Evolutionary conservation across 306 rosid species (phyloP).

Genomic region (Glycine tomentella): DNA sequence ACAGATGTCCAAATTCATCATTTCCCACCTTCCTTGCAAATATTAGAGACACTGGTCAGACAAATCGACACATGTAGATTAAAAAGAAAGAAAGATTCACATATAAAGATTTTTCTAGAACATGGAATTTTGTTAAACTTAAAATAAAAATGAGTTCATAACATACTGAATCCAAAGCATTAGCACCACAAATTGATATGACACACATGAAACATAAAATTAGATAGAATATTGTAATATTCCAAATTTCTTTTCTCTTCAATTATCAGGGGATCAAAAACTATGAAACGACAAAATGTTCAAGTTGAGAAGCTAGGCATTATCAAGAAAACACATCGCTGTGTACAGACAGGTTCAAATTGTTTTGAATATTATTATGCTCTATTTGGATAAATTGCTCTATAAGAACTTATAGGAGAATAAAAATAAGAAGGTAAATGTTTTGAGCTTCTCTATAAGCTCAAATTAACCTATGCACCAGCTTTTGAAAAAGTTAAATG

Average conservation of each 20-base stretch:
- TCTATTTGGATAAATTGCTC: too few relatives aligned
- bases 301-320: not conserved
- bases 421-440: too few relatives aligned
- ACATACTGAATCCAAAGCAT: not conserved
- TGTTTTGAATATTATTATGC: not conserved
- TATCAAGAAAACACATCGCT: not conserved
- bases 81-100: not conserved
- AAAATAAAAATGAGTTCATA: not conserved
- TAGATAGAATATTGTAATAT: not conserved
- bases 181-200: not conserved
- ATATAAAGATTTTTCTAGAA: not conserved
- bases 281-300: conserved; percentile 4
- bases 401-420: too few relatives aligned
- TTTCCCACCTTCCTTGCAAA: conserved; percentile 51
- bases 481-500: not conserved
- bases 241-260: too few relatives aligned
- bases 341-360: not conserved
- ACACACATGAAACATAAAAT: conserved; percentile 3
- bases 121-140: conserved; percentile 8
- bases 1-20: conserved; percentile 54
- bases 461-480: not conserved
- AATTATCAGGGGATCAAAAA: not conserved
- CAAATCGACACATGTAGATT: conserved; percentile 5
- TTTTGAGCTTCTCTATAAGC: not conserved
- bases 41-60: conserved; percentile 42